Evolutionary conservation across 306 rosid species (phyloP).

Genomic region (Begonia loranthoides): DNA sequence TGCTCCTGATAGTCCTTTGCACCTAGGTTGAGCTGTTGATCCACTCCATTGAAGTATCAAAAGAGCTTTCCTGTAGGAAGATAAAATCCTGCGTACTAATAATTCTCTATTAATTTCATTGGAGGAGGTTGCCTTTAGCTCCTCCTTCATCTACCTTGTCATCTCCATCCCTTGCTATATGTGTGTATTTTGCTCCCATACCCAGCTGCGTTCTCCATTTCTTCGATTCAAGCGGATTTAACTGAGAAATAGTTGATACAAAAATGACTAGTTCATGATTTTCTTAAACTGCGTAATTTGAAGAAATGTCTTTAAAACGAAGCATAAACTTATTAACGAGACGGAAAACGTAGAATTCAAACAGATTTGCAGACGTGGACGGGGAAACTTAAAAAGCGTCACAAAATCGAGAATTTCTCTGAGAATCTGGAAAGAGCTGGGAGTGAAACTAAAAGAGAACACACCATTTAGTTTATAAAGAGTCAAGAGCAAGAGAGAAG

Average conservation of each 20-base stretch:
- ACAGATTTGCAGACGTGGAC: too few species aligned
- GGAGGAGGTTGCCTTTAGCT: slow-evolving; percentile 22
- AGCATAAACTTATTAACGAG: too few species aligned
- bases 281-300: too few species aligned
- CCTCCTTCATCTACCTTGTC: slow-evolving; percentile 43
- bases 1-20: slow-evolving; percentile 17
- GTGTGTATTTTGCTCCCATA: slow-evolving; percentile 37
- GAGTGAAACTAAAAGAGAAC: too few species aligned
- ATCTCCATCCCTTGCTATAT: slow-evolving; percentile 54
- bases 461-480: slow-evolving; percentile 20
- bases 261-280: too few species aligned
- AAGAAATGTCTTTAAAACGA: too few species aligned
- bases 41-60: slow-evolving; percentile 37
- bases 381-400: too few species aligned
- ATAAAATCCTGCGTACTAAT: slow-evolving; percentile 40
- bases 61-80: slow-evolving; percentile 62
- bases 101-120: slow-evolving; percentile 21
- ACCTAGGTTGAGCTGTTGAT: slow-evolving; percentile 20
- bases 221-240: background rate
- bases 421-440: too few species aligned
- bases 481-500: background rate
- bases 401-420: too few species aligned
- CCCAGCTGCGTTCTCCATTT: slow-evolving; percentile 37
- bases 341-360: too few species aligned
- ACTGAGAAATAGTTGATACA: too few species aligned